Percentiles rank a stretch among this genome's conserved stretches.
Evolutionary conservation across 192 early-diverging fungal species (phyloP).

Genomic region (Haplosporangium gracile): DNA sequence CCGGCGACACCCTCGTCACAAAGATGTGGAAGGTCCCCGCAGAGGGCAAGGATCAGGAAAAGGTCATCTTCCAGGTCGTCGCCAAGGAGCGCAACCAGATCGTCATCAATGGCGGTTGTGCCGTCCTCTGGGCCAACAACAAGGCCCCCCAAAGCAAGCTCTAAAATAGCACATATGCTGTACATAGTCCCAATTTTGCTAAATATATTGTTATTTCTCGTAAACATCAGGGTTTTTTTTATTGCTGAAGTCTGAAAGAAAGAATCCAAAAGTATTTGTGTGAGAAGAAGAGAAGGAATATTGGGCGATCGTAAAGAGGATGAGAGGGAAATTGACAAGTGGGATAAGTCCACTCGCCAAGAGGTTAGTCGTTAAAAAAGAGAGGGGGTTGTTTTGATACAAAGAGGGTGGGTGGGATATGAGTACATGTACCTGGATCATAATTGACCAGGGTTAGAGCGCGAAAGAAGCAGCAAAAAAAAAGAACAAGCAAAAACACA

Average conservation of each 20-base stretch:
- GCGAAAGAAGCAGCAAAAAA: conserved; percentile 19
- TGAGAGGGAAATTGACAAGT: neutral
- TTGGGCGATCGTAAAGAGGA: neutral
- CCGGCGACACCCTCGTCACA: conserved; percentile 77
- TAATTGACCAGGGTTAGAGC: conserved; percentile 39
- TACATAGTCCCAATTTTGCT: conserved; percentile 6
- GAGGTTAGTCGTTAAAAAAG: neutral
- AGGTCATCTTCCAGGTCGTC: conserved; percentile 68
- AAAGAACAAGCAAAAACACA: conserved; percentile 14
- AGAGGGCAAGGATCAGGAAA: conserved; percentile 57
- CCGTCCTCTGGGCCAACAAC: conserved; percentile 49
- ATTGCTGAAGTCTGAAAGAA: neutral
- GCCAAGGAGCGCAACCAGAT: conserved; percentile 70
- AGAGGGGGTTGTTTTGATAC: conserved; percentile 12
- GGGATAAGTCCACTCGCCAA: neutral
- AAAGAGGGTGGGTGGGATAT: conserved; percentile 6
- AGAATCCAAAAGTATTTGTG: too few relatives aligned
- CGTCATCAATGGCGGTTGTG: conserved; percentile 74
- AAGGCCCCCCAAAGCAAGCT: conserved; percentile 45
- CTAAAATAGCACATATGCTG: conserved; percentile 11
- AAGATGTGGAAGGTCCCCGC: conserved; percentile 78
- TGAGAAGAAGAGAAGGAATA: neutral
- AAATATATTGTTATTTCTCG: neutral
- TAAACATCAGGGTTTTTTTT: neutral
- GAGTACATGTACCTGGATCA: conserved; percentile 34